Conservation (phyloP, 148 eudicot species). For the Dysphania ambrosioides region DNA sequence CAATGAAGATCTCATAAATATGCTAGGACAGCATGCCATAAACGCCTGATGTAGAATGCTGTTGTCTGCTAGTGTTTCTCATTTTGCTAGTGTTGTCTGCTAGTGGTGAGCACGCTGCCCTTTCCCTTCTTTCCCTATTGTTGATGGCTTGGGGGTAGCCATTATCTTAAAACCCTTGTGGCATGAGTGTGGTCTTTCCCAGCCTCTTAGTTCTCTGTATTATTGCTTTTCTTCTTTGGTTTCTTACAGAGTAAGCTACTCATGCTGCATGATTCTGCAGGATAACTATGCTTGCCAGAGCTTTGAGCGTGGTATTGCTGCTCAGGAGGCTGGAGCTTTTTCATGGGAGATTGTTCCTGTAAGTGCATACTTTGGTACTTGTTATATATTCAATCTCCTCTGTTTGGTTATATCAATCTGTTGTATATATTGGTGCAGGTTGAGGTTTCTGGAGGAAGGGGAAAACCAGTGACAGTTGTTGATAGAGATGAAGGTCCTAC, state of each 20-base stretch:
- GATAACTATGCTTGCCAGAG: conserved; percentile 91
- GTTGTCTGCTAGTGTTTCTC: not conserved
- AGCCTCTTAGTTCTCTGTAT: no score
- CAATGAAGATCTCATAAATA: no score
- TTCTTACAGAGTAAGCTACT: not conserved
- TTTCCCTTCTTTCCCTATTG: not conserved
- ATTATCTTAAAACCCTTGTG: not conserved
- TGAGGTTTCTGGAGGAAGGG: conserved; percentile 94
- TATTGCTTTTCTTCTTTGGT: not conserved
- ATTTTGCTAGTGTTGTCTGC: not conserved
- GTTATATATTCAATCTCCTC: not conserved
- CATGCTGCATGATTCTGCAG: conserved; percentile 38
- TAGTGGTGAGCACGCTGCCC: not conserved
- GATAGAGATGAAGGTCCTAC: conserved; percentile 93
- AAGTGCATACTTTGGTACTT: conserved; percentile 26
- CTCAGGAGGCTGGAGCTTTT: conserved; percentile 79
- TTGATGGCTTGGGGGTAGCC: not conserved
- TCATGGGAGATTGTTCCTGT: conserved; percentile 96
- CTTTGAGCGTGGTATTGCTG: conserved; percentile 94
- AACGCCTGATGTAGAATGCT: not conserved
- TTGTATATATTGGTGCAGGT: conserved; percentile 50
- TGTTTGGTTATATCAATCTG: not conserved
- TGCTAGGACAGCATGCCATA: no score
- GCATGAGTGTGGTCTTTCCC: no score
- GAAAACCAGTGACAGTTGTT: conserved; percentile 72